These are phyloP conservation scores for Mycosphaerella sp. DNA, from an alignment of 2,329 filamentous ascomycete genomes.

Conservation along the genomic window DNA sequence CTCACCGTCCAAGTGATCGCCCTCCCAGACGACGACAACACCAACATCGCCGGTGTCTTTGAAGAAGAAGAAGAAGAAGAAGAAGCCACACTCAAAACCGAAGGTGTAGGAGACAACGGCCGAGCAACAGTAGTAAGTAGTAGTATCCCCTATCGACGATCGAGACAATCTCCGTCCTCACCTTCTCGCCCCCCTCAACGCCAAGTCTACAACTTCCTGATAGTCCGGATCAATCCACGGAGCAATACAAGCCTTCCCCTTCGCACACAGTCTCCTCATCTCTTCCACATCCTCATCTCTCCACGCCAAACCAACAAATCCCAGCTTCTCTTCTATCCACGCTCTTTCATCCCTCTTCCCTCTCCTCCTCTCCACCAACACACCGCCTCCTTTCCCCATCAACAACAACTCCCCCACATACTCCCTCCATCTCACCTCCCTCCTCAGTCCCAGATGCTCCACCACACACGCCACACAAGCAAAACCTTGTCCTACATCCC, in stretches of 20 bases:
- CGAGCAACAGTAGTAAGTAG: not conserved
- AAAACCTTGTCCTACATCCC: conserved; percentile 10
- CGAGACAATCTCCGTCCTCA: not conserved
- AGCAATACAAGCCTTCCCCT: conserved; percentile 2
- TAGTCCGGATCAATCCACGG: conserved; percentile 11
- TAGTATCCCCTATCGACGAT: not conserved
- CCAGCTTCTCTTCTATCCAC: conserved; percentile 8
- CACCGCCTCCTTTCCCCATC: not conserved
- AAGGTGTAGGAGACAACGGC: conserved; percentile 4
- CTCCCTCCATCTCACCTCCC: not conserved
- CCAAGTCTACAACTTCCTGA: conserved; percentile 3
- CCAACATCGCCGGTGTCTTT: not conserved
- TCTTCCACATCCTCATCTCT: conserved; percentile 12
- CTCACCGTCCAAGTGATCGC: not conserved
- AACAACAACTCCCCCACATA: conserved; percentile 3
- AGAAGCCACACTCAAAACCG: not conserved
- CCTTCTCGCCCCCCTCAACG: not conserved
- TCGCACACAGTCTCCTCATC: conserved; percentile 5
- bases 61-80: not conserved
- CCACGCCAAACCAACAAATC: conserved; percentile 10
- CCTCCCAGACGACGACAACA: not conserved
- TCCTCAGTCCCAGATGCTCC: conserved; percentile 3
- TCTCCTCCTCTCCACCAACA: not conserved
- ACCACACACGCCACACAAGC: conserved; percentile 9
- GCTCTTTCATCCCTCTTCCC: not conserved